These are phyloP conservation scores for Calonectria pseudoreteaudii DNA, from an alignment of 2,329 filamentous ascomycete species.

Conservation along the genomic window DNA sequence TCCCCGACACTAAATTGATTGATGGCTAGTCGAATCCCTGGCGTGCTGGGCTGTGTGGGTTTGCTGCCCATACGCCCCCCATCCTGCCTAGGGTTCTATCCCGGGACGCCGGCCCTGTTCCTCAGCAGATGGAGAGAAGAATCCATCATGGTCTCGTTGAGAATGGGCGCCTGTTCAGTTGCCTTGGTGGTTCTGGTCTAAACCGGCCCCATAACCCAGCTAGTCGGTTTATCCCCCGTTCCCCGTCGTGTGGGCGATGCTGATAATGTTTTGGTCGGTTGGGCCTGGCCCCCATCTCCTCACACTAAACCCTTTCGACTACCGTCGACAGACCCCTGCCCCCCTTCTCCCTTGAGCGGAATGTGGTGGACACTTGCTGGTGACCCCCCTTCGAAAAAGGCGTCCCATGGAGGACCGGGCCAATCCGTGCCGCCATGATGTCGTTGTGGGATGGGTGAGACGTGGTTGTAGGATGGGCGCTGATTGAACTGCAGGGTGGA, in stretches of 20 bases:
- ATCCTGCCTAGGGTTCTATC: conserved; percentile 12
- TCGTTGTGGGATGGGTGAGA: neutral
- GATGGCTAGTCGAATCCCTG: conserved; percentile 5
- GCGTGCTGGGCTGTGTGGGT: conserved; percentile 8
- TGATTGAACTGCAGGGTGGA: conserved; percentile 7
- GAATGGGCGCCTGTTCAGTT: conserved; percentile 2
- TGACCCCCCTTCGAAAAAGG: conserved; percentile 18
- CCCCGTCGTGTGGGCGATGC: conserved; percentile 7
- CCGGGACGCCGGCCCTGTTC: conserved; percentile 24
- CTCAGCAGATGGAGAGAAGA: conserved; percentile 18
- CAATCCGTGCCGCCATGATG: conserved; percentile 15
- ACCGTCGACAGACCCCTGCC: conserved; percentile 8
- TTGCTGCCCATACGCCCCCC: conserved; percentile 18
- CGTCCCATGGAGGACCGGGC: conserved; percentile 10
- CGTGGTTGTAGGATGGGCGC: neutral
- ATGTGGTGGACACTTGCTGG: conserved; percentile 9
- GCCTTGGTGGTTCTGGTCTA: neutral
- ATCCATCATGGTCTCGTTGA: neutral
- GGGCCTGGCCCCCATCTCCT: conserved; percentile 21
- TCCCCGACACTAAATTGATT: conserved; percentile 19
- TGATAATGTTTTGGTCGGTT: conserved; percentile 16
- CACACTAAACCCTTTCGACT: conserved; percentile 24
- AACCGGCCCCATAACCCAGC: conserved; percentile 15
- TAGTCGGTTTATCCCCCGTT: conserved; percentile 8
- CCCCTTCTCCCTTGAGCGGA: conserved; percentile 16